Conservation (phyloP, 345 rosid species). For the Syzygium oleosum region DNA sequence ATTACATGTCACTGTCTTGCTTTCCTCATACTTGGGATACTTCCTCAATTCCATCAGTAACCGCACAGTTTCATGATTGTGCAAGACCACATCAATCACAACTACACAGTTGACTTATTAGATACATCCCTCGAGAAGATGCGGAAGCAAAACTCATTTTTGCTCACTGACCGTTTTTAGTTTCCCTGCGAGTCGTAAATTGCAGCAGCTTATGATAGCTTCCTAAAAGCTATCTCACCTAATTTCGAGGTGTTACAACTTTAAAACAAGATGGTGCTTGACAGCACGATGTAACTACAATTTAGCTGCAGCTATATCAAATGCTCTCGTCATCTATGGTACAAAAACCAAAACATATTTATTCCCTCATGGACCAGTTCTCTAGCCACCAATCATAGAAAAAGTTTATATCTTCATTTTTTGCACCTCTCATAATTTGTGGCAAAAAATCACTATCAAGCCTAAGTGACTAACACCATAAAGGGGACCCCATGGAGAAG, state of each 20-base stretch:
- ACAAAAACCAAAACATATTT: not conserved
- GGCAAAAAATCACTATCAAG: not conserved
- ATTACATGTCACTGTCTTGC: not conserved
- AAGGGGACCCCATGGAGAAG: conserved; percentile 10
- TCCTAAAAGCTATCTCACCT: accelerated
- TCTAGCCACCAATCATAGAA: not conserved
- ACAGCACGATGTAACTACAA: not conserved
- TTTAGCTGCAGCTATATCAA: not conserved
- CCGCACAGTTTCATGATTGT: not conserved
- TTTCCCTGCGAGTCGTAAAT: accelerated
- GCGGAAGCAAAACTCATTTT: not conserved
- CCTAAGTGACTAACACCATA: not conserved
- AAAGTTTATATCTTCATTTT: not conserved
- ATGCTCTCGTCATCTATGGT: not conserved
- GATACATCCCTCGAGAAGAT: not conserved
- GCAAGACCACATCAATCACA: not conserved
- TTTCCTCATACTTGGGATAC: not conserved
- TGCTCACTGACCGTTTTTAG: not conserved
- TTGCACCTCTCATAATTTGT: not conserved
- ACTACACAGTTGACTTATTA: not conserved
- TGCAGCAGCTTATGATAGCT: not conserved
- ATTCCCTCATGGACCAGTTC: not conserved
- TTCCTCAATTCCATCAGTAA: not conserved
- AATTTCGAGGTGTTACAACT: not conserved
- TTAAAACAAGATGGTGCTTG: not conserved